Conservation (phyloP, 768 basidiomycete species). For the Dioszegia crocea region DNA sequence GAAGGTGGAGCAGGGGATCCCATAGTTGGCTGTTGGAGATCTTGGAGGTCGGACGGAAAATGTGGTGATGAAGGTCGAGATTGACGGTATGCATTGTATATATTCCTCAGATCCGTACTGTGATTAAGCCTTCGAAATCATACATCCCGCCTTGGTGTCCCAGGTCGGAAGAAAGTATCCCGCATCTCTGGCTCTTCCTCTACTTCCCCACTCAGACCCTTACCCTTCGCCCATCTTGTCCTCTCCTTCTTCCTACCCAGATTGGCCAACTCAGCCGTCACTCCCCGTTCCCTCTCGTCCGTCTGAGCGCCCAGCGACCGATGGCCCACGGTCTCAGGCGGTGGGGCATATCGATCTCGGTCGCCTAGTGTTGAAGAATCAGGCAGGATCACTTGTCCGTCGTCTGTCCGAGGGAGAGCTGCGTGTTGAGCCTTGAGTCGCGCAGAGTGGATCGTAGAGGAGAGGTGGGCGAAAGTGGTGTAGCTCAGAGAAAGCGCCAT, state of each 20-base stretch:
- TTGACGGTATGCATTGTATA: background rate
- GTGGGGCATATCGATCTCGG: background rate
- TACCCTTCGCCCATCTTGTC: constrained; percentile 29
- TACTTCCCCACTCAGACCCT: constrained; percentile 30
- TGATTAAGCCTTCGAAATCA: background rate
- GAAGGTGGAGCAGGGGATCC: constrained; percentile 43
- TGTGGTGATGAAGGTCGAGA: background rate
- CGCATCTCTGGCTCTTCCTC: constrained; percentile 28
- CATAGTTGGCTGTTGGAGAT: background rate
- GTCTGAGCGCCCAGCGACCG: background rate
- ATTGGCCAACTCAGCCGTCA: background rate
- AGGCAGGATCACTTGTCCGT: constrained; percentile 9
- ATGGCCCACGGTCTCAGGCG: background rate
- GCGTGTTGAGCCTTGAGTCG: constrained; percentile 1
- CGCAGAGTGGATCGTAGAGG: constrained; percentile 1
- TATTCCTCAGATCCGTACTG: background rate
- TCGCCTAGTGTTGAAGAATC: background rate
- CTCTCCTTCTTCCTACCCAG: constrained; percentile 10
- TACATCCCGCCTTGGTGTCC: constrained; percentile 22
- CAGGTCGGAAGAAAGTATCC: constrained; percentile 34
- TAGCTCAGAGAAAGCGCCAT: constrained; percentile 4
- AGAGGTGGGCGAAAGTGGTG: background rate
- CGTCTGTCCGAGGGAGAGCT: constrained; percentile 3
- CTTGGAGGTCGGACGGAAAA: background rate
- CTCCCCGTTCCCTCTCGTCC: background rate